Evolutionary conservation across 805 yeast genomes (phyloP).

Genomic region (Maudiozyma bulderi): DNA sequence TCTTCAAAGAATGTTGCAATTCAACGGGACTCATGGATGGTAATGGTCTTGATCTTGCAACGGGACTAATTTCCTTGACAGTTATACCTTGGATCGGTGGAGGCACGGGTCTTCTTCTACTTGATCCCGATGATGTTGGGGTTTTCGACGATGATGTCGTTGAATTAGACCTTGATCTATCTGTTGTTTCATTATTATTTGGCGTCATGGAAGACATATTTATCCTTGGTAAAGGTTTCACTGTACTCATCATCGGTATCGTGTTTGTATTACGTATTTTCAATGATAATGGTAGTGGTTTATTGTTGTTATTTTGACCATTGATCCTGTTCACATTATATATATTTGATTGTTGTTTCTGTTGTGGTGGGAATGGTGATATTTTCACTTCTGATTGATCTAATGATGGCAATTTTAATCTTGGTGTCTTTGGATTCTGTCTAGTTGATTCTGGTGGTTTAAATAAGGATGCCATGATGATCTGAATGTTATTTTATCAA

Average conservation of each 20-base stretch:
- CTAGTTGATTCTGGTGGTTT: conserved; percentile 36
- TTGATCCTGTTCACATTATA: neutral
- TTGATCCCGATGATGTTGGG: conserved; percentile 25
- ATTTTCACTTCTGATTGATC: neutral
- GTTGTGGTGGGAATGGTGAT: neutral
- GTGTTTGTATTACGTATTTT: neutral
- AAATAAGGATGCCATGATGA: conserved; percentile 26
- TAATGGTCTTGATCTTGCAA: conserved; percentile 3
- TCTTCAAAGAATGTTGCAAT: conserved; percentile 4
- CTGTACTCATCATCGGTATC: neutral
- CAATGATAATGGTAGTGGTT: neutral
- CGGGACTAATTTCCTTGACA: neutral
- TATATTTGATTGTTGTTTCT: neutral
- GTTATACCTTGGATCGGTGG: neutral
- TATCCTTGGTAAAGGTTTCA: neutral
- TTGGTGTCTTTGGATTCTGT: conserved; percentile 34
- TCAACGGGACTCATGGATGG: conserved; percentile 3
- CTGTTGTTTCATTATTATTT: conserved; percentile 14
- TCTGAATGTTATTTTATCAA: too few species aligned
- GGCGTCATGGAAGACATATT: conserved; percentile 23
- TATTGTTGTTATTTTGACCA: neutral
- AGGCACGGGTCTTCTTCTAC: conserved; percentile 2
- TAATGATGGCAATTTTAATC: conserved; percentile 32
- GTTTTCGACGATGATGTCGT: conserved; percentile 9
- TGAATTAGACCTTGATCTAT: neutral